Conservation (phyloP, 768 basidiomycete genomes). For the Rubroboletus satanas region DNA sequence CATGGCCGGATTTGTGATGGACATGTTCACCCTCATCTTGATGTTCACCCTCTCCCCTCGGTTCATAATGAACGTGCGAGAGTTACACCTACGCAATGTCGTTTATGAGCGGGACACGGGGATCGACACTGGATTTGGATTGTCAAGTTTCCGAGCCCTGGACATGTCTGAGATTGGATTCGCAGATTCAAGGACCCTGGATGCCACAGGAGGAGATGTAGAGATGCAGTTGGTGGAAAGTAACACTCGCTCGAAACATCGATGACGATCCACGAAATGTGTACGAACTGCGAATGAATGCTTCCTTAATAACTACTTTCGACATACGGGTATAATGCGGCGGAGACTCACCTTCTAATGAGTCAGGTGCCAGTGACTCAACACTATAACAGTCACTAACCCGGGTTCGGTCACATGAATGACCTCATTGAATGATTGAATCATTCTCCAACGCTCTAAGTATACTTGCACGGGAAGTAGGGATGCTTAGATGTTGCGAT, state of each 20-base stretch:
- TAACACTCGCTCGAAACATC: too few species aligned
- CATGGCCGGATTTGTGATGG: background rate
- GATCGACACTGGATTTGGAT: constrained; percentile 17
- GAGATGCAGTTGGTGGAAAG: constrained; percentile 7
- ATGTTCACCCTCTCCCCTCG: constrained; percentile 15
- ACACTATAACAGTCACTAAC: too few species aligned
- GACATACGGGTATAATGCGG: background rate
- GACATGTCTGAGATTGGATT: background rate
- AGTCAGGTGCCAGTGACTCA: too few species aligned
- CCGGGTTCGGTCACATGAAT: too few species aligned
- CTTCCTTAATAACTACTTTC: background rate
- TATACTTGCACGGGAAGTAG: too few species aligned
- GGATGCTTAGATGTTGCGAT: background rate
- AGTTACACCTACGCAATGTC: background rate
- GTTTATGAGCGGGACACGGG: background rate
- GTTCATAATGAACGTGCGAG: constrained; percentile 19
- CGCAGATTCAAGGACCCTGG: background rate
- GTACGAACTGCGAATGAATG: too few species aligned
- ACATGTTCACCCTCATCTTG: background rate
- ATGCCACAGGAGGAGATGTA: background rate
- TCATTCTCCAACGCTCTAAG: too few species aligned
- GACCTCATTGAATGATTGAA: too few species aligned
- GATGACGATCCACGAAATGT: background rate
- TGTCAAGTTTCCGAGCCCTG: background rate
- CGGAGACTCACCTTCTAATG: background rate